Evolutionary conservation across 345 rosid genomes (phyloP).

Genomic region (Trapa incisa): DNA sequence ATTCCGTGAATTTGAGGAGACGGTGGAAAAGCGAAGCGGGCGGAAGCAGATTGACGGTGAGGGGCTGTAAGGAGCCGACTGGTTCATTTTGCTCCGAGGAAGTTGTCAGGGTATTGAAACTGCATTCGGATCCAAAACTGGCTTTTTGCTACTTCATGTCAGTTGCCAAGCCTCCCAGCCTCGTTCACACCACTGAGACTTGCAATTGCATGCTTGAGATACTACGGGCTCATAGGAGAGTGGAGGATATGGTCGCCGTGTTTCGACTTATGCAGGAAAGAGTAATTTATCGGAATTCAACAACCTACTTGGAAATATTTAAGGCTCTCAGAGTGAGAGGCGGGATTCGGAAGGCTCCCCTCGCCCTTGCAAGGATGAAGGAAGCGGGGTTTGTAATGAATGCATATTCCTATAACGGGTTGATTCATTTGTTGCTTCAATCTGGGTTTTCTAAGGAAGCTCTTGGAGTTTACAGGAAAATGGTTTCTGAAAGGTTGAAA

Average conservation of each 20-base stretch:
- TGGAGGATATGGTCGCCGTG: constrained; percentile 55
- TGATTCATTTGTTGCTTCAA: constrained; percentile 63
- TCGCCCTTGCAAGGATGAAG: constrained; percentile 48
- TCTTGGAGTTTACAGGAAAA: constrained; percentile 49
- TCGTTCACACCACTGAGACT: constrained; percentile 51
- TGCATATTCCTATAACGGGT: constrained; percentile 66
- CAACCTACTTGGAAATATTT: constrained; percentile 51
- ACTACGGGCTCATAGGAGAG: constrained; percentile 43
- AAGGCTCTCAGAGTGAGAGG: constrained; percentile 46
- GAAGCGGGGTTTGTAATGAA: constrained; percentile 55
- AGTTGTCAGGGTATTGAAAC: constrained; percentile 32
- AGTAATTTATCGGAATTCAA: constrained; percentile 48
- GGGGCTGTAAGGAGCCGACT: constrained; percentile 10
- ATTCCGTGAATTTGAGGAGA: background rate
- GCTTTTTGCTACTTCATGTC: constrained; percentile 56
- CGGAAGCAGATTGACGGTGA: background rate
- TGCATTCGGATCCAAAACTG: constrained; percentile 40
- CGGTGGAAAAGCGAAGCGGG: constrained; percentile 1
- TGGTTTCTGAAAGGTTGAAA: constrained; percentile 69
- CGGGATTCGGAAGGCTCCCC: constrained; percentile 50
- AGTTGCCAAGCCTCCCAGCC: constrained; percentile 27
- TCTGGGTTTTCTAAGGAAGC: constrained; percentile 55
- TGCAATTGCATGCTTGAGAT: constrained; percentile 78
- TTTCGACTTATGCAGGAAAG: constrained; percentile 73
- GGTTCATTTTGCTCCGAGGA: constrained; percentile 34